A percentile compares a stretch with the other conserved stretches of the same genome.
These are phyloP conservation scores for Zanthoxylum bungeanum DNA, from an alignment of 345 rosid genomes.

Conservation along the genomic window DNA sequence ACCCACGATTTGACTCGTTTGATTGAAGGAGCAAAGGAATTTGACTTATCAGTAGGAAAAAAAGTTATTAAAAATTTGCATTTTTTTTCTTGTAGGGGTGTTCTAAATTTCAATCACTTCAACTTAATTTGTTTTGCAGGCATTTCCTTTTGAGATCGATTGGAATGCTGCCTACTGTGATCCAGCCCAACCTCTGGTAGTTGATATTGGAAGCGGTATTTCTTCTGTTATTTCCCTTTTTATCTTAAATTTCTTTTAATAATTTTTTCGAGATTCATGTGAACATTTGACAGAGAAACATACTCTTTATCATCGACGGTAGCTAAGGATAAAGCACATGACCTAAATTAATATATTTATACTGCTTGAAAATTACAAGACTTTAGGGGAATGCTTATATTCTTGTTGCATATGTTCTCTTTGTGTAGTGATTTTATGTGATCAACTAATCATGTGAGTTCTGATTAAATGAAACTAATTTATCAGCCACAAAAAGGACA, in stretches of 20 bases:
- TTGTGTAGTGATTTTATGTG: neutral
- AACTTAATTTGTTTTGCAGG: constrained; percentile 42
- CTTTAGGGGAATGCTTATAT: neutral
- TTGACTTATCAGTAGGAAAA: neutral
- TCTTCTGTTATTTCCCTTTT: neutral
- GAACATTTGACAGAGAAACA: neutral
- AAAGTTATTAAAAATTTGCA: neutral
- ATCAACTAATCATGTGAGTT: neutral
- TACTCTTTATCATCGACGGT: too few species aligned
- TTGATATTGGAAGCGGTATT: constrained; percentile 75
- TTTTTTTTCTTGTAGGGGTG: constrained; percentile 1
- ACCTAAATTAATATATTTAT: neutral
- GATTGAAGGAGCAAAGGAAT: constrained; percentile 4
- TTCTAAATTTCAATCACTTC: constrained; percentile 1
- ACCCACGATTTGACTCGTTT: neutral
- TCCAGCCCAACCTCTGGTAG: constrained; percentile 51
- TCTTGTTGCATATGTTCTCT: neutral
- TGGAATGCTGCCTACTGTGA: constrained; percentile 42
- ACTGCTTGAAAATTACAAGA: neutral
- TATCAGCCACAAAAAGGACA: neutral
- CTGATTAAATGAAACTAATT: neutral
- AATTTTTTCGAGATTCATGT: neutral
- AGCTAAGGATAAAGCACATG: neutral
- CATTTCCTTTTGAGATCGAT: constrained; percentile 50
- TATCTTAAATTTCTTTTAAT: constrained; percentile 4